These are phyloP conservation scores for Cyberlindnera euphorbiiphila DNA, from an alignment of 805 yeast genomes.

Conservation along the genomic window DNA sequence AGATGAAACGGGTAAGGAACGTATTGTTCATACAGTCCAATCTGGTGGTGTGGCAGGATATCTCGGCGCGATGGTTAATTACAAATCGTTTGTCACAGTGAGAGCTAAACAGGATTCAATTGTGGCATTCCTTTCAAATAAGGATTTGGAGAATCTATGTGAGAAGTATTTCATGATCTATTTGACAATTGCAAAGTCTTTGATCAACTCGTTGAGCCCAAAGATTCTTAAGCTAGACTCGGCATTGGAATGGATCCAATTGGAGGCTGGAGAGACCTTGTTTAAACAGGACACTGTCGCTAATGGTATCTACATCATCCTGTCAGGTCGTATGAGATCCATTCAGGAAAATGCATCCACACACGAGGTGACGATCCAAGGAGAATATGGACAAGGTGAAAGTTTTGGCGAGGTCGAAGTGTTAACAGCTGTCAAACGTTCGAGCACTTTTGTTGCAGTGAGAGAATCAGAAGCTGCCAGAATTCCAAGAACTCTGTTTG, in stretches of 20 bases:
- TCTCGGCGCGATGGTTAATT: conserved; percentile 73
- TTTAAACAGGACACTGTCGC: conserved; percentile 84
- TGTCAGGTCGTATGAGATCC: conserved; percentile 84
- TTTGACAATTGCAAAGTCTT: conserved; percentile 69
- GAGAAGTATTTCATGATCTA: conserved; percentile 77
- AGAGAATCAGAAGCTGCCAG: conserved; percentile 93
- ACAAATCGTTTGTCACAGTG: conserved; percentile 71
- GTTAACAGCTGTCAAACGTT: conserved; percentile 70
- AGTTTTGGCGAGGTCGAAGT: conserved; percentile 95
- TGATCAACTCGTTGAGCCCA: conserved; percentile 63
- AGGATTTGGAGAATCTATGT: conserved; percentile 56
- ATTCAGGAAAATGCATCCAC: conserved; percentile 26
- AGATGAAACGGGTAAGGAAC: conserved; percentile 34
- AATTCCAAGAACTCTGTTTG: conserved; percentile 87
- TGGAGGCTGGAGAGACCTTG: conserved; percentile 78
- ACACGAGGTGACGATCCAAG: conserved; percentile 37
- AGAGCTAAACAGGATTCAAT: conserved; percentile 58
- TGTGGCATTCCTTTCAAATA: conserved; percentile 67
- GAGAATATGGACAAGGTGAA: conserved; percentile 91
- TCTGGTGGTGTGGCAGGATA: conserved; percentile 89
- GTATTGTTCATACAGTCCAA: conserved; percentile 51
- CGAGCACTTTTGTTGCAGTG: conserved; percentile 72
- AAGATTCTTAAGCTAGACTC: conserved; percentile 75
- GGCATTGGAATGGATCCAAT: conserved; percentile 92
- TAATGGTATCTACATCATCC: conserved; percentile 83